Evolutionary conservation across 2,329 filamentous ascomycete species (phyloP).

Genomic region (Alternaria burnsii): DNA sequence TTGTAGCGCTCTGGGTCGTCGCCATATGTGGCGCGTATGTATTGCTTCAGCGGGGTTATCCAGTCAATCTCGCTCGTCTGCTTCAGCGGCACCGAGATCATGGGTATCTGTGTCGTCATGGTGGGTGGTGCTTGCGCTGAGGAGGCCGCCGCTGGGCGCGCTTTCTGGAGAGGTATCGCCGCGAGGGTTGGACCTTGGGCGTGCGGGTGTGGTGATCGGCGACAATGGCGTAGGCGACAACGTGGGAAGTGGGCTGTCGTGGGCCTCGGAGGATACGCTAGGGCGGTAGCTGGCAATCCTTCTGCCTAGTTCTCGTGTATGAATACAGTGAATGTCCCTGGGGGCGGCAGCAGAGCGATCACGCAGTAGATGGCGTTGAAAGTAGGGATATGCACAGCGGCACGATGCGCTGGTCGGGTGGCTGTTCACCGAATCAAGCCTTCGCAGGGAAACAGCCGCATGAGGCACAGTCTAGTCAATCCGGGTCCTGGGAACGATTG

Average conservation of each 20-base stretch:
- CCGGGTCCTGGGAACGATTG: slow-evolving; percentile 11
- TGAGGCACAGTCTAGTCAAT: slow-evolving; percentile 12
- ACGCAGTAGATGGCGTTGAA: slow-evolving; percentile 10
- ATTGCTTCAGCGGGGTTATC: slow-evolving; percentile 88
- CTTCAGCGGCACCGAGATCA: slow-evolving; percentile 93
- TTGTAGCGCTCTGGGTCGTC: slow-evolving; percentile 96
- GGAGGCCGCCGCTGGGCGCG: slow-evolving; percentile 22
- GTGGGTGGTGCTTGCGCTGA: slow-evolving; percentile 16
- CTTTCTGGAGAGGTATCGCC: slow-evolving; percentile 27
- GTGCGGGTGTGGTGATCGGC: slow-evolving; percentile 9
- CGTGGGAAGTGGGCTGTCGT: slow-evolving; percentile 12
- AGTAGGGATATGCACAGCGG: slow-evolving; percentile 12
- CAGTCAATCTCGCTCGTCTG: slow-evolving; percentile 98
- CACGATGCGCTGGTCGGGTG: slow-evolving; percentile 17
- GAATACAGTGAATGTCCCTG: slow-evolving; percentile 1
- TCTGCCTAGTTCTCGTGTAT: background rate
- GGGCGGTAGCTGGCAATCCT: background rate
- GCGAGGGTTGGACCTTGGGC: slow-evolving; percentile 6
- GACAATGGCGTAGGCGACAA: slow-evolving; percentile 14
- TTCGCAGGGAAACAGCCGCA: slow-evolving; percentile 14
- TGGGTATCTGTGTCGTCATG: slow-evolving; percentile 71
- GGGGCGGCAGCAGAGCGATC: background rate
- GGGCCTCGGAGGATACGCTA: slow-evolving; percentile 7
- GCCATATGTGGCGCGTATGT: slow-evolving; percentile 92
- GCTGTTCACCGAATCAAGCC: slow-evolving; percentile 11